Base-by-base conservation (phyloP, 192 early-diverging fungal genomes). In the Backusella liffmaniae region DNA sequence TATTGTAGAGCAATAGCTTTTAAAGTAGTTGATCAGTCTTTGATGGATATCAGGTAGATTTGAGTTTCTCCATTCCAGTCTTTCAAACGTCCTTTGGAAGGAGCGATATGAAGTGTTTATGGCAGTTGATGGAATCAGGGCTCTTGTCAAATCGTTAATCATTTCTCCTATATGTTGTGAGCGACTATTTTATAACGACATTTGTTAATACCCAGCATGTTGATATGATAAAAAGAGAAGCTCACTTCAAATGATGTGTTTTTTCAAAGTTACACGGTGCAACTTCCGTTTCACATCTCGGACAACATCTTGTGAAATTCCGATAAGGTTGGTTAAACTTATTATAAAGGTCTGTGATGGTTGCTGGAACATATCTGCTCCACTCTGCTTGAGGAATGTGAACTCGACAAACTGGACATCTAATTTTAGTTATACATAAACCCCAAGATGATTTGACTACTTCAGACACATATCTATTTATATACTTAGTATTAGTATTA, bases 401-500 rank as follows among this genome's bases (percentile, higher is more conserved):
- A 39, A 84, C 83, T 70, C 82, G 85, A 67, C 86, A 88, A 23
- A 88, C 86, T 51, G 86, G 86, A 68, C 86, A 88, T 69, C 84
- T 84, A 67, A 88, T 86, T 71, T 86, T 81, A 15, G 86, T 88
- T 5, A 86, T 77, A 66, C 80, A 72, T 18, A 88, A 78, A n/a
- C 86, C 86, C 86, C 86, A 88, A n/a, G 86, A 88, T 66, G 80
- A 84, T 30, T 81, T 81, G 66, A 87, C 86, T 12, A 87, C 84
- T 73, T 87, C 86, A 42, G 84, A 86, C 12, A 87, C 84, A 75
- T 87, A 87, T 41, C 79, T 80, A 76, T n/a, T 29, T 49, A 51
- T 15, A 41, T 46, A 46, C 18, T 37, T 15, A 49, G 1, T 6
- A 49, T 5, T 44, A 16, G n/a, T n/a, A n/a, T n/a, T n/a, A n/a